phyloP scores from a whole-genome alignment of 768 basidiomycete species.

The Hydnum rufescens region DNA sequence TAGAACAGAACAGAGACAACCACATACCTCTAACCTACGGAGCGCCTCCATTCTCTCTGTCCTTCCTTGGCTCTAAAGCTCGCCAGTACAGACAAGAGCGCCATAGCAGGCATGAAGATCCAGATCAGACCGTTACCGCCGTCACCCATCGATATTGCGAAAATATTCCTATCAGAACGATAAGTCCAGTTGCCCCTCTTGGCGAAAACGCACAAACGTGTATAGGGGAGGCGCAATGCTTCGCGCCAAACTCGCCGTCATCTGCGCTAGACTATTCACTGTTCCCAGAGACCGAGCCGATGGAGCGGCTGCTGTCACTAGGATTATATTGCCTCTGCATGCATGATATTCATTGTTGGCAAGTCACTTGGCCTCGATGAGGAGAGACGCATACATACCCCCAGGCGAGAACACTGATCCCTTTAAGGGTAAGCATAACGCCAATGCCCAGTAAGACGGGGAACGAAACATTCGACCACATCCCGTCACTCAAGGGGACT shows the following conservation, averaged over 20 bases:
- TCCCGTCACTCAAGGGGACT: background rate
- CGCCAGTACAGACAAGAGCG: background rate
- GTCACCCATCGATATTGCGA: background rate
- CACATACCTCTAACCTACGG: too few relatives aligned
- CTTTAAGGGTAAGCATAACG: background rate
- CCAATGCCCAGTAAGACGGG: background rate
- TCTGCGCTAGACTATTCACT: constrained; percentile 11
- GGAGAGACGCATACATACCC: background rate
- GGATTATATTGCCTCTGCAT: constrained; percentile 9
- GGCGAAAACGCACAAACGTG: background rate
- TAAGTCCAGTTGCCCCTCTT: background rate
- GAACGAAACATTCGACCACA: background rate
- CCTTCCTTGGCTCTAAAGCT: background rate
- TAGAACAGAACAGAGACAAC: too few relatives aligned
- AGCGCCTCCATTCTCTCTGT: background rate
- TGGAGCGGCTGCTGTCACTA: constrained; percentile 7
- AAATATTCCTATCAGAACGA: background rate
- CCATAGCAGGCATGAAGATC: background rate
- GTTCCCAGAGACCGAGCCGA: constrained; percentile 6
- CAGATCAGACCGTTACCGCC: background rate
- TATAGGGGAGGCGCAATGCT: constrained; percentile 5
- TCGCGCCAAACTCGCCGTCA: constrained; percentile 8
- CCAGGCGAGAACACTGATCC: background rate
- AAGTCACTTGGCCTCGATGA: background rate
- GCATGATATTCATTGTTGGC: background rate